These are phyloP conservation scores for Skeletonema tropicum DNA, from an alignment of 108 stramenopile genomes.

Conservation along the genomic window DNA sequence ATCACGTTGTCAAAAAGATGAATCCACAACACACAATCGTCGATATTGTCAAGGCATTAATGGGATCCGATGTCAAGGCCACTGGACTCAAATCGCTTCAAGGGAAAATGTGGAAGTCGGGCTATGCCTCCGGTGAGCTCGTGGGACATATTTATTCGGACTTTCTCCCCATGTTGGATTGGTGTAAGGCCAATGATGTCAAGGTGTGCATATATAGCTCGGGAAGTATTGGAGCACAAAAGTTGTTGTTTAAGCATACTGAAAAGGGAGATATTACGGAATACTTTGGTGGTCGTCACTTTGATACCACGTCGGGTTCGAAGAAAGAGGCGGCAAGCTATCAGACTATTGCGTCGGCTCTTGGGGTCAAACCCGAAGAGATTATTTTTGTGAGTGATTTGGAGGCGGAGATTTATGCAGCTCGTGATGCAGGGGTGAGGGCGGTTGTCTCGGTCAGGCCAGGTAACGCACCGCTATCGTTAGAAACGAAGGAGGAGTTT, in stretches of 20 bases:
- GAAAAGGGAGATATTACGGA: conserved; percentile 72
- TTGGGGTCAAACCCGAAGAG: conserved; percentile 71
- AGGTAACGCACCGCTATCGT: conserved; percentile 82
- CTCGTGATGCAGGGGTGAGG: conserved; percentile 78
- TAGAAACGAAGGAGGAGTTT: conserved; percentile 40
- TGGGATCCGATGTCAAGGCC: conserved; percentile 81
- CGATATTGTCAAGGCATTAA: conserved; percentile 58
- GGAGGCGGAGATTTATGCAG: conserved; percentile 83
- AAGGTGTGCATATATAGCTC: conserved; percentile 89
- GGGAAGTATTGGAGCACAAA: conserved; percentile 87
- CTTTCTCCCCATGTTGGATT: conserved; percentile 68
- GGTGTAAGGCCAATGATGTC: conserved; percentile 63
- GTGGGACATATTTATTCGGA: conserved; percentile 86
- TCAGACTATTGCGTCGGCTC: conserved; percentile 62
- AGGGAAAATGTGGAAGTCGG: conserved; percentile 90
- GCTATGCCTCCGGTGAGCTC: conserved; percentile 75
- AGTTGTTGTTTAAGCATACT: conserved; percentile 82
- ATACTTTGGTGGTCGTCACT: conserved; percentile 70
- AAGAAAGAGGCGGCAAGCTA: conserved; percentile 81
- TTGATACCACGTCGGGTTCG: conserved; percentile 88
- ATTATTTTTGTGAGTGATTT: conserved; percentile 90
- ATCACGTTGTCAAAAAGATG: background rate
- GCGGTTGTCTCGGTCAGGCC: conserved; percentile 81
- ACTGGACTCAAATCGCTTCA: conserved; percentile 79
- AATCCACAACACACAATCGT: conserved; percentile 27